phyloP scores from a whole-genome alignment of 768 basidiomycete species.

The Lactifluus rugatus region DNA sequence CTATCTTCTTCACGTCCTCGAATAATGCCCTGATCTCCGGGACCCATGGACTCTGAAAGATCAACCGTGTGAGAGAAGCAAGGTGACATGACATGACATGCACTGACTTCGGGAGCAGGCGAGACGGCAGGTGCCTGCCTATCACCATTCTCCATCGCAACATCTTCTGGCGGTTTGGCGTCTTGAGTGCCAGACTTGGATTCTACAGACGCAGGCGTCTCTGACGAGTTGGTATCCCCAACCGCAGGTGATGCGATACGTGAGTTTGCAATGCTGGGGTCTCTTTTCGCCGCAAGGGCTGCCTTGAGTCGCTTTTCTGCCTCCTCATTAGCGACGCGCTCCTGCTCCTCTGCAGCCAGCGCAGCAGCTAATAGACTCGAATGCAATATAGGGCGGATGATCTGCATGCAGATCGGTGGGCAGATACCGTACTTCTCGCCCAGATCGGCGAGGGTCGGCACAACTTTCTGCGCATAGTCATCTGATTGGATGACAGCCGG shows the following conservation, averaged over 20 bases:
- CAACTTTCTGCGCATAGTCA: constrained; percentile 63
- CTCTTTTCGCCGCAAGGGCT: constrained; percentile 66
- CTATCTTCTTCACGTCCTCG: constrained; percentile 61
- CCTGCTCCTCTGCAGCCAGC: constrained; percentile 56
- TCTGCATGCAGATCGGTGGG: constrained; percentile 87
- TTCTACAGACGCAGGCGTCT: background rate
- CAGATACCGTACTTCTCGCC: constrained; percentile 70
- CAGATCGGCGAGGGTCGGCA: constrained; percentile 69
- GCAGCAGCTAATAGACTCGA: constrained; percentile 51
- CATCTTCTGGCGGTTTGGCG: constrained; percentile 28
- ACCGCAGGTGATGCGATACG: constrained; percentile 54
- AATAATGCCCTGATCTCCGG: constrained; percentile 65
- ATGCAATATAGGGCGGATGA: constrained; percentile 76
- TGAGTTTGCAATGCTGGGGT: constrained; percentile 45
- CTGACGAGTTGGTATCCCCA: constrained; percentile 19
- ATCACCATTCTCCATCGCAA: constrained; percentile 45
- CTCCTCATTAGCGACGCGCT: constrained; percentile 60
- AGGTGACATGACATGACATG: background rate
- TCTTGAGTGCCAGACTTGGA: constrained; percentile 8
- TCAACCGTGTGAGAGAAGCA: background rate
- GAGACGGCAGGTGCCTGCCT: constrained; percentile 10
- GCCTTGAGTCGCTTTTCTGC: constrained; percentile 77
- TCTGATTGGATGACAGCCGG: constrained; percentile 55
- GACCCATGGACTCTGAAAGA: constrained; percentile 63
- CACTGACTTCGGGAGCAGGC: constrained; percentile 9